Conservation (phyloP, 1,284 basidiomycete species). For the Volvariella surrecta region DNA sequence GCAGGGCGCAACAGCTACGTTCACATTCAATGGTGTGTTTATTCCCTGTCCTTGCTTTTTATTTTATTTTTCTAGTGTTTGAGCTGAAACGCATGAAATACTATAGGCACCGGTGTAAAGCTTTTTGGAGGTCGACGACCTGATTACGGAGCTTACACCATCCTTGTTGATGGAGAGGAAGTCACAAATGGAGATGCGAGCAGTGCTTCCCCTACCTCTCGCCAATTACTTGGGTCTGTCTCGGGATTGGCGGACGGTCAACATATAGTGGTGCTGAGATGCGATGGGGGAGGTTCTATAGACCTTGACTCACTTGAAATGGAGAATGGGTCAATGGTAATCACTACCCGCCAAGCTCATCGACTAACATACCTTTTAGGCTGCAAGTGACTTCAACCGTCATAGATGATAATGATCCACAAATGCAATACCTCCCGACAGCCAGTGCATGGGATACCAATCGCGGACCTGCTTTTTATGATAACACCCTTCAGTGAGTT, state of each 20-base stretch:
- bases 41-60: conserved; percentile 3
- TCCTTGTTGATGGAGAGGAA: conserved; percentile 36
- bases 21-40: conserved; percentile 30
- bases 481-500: conserved; percentile 33
- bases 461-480: conserved; percentile 21
- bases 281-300: conserved; percentile 29
- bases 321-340: conserved; percentile 28
- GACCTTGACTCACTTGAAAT: conserved; percentile 43
- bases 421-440: conserved; percentile 31
- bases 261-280: conserved; percentile 39
- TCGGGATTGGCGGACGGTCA: conserved; percentile 31
- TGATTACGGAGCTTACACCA: conserved; percentile 38
- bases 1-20: conserved; percentile 32
- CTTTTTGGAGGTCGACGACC: conserved; percentile 38
- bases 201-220: conserved; percentile 18
- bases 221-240: conserved; percentile 34
- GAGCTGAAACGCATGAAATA: too few species aligned
- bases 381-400: conserved; percentile 19
- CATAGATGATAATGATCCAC: conserved; percentile 31
- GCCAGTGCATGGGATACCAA: conserved; percentile 25
- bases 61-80: too few species aligned
- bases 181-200: conserved; percentile 27
- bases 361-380: conserved; percentile 13
- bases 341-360: neutral
- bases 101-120: conserved; percentile 41